These are phyloP conservation scores for Citropsis articulata DNA, from an alignment of 345 rosid genomes.

Conservation along the genomic window DNA sequence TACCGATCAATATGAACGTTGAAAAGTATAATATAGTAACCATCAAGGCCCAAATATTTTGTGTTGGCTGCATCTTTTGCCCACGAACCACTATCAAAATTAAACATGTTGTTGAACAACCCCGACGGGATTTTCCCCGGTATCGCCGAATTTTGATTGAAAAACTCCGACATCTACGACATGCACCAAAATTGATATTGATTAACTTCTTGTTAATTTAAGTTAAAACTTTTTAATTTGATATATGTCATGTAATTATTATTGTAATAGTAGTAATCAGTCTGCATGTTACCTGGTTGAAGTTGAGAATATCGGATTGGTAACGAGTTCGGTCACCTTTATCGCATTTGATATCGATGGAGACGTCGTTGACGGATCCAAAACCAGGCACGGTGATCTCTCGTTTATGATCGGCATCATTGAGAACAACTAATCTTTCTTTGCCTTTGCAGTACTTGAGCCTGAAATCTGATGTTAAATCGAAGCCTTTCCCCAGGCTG, in stretches of 20 bases:
- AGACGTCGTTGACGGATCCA: slow-evolving; percentile 48
- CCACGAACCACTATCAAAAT: slow-evolving; percentile 68
- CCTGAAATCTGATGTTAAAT: slow-evolving; percentile 73
- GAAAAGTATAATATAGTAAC: slow-evolving; percentile 52
- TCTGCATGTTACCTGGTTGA: slow-evolving; percentile 50
- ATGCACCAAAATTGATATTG: too few relatives aligned
- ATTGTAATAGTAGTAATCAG: too few relatives aligned
- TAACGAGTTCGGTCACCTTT: slow-evolving; percentile 84
- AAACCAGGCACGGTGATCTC: slow-evolving; percentile 63
- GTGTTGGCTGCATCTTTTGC: slow-evolving; percentile 68
- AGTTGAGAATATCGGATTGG: slow-evolving; percentile 79
- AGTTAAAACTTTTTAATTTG: too few relatives aligned
- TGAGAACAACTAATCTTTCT: slow-evolving; percentile 53
- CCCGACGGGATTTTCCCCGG: slow-evolving; percentile 89
- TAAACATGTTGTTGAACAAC: slow-evolving; percentile 69
- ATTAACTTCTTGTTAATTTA: not conserved
- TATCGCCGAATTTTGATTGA: slow-evolving; percentile 56
- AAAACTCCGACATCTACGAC: slow-evolving; percentile 78
- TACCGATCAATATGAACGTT: slow-evolving; percentile 61
- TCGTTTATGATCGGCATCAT: slow-evolving; percentile 39
- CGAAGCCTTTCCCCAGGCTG: slow-evolving; percentile 88
- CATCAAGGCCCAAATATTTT: slow-evolving; percentile 70
- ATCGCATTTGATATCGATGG: slow-evolving; percentile 71
- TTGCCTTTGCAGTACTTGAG: slow-evolving; percentile 81
- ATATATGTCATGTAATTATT: too few relatives aligned